Evolutionary conservation across 768 basidiomycete species (phyloP), one percentile per base, ranked within the genome.

Genomic region (Auriscalpium orientale): DNA sequence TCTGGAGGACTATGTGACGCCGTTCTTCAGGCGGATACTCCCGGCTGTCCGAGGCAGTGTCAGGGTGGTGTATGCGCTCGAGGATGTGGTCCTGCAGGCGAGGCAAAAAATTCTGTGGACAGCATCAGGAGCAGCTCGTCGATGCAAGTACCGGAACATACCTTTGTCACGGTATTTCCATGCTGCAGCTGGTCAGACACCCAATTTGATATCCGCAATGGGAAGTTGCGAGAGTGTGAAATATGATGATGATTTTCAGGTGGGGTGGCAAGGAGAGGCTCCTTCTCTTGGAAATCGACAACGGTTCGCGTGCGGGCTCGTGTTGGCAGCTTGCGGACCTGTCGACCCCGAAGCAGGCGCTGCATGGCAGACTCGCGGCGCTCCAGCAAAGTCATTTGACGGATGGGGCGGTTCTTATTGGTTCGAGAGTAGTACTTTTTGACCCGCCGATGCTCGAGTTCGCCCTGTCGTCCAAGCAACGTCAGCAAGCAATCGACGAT

Each of bases 371-470:
- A 37, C 49, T 64, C 60, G 5, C 54, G 55, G 0, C 18, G n/a
- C 15, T 70, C 64, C 13, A 65, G 55, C 40, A 66, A 56, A 34
- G 60, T 56, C 12, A 71, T 63, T 48, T 68, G 66, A 1, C 22
- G n/a, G 12, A 54, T 56, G 7, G 52, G n/a, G 7, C 57, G 43
- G 16, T 59, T 51, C 51, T 68, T 68, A 54, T 65, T 69, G 0
- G 69, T 67, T 4, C 63, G 57, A 2, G 44, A 53, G 52, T 72
- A 69, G 12, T 62, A 61, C 20, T 46, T 49, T 48, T 75, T 75
- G 8, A 71, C 58, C 0, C 56, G 55, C 0, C 59, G 67, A 53
- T 74, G 74, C 6, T 70, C 57, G 1, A 67, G 61, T 51, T 75
- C 71, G 8, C 72, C 70, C 72, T 74, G 55, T 15, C 2, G 2